phyloP scores from a whole-genome alignment of 176 grass and related monocot genomes.

The Leersia perrieri region DNA sequence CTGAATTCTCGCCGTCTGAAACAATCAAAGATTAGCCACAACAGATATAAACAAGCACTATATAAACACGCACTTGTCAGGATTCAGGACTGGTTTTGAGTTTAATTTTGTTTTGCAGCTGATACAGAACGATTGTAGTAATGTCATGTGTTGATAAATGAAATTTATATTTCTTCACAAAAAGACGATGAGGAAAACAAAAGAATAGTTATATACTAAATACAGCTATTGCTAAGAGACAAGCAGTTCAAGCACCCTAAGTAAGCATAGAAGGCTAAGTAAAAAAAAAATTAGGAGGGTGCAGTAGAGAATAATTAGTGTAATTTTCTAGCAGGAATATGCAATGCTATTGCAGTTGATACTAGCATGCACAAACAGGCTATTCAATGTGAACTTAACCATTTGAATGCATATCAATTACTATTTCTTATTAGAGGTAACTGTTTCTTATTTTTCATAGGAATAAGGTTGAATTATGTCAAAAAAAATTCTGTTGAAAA shows the following conservation, averaged over 20 bases:
- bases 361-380: slow-evolving; percentile 2
- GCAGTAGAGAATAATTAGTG: not conserved
- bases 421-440: too few relatives aligned
- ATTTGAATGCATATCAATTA: slow-evolving; percentile 14
- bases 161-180: not conserved
- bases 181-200: not conserved
- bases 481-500: not conserved
- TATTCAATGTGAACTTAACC: not conserved
- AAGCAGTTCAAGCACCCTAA: not conserved
- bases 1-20: slow-evolving; percentile 77
- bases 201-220: not conserved
- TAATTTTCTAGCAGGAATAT: not conserved
- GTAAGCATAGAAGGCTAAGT: not conserved
- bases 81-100: not conserved
- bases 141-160: not conserved
- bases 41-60: not conserved
- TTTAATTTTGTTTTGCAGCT: not conserved
- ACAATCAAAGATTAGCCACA: not conserved
- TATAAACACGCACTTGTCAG: not conserved
- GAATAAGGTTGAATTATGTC: too few relatives aligned
- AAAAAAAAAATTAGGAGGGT: not conserved
- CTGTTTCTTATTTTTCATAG: too few relatives aligned
- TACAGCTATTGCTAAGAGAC: not conserved
- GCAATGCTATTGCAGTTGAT: not conserved
- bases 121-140: not conserved